Base-by-base conservation (phyloP, 2,329 filamentous ascomycete species). In the Venturia nashicola region DNA sequence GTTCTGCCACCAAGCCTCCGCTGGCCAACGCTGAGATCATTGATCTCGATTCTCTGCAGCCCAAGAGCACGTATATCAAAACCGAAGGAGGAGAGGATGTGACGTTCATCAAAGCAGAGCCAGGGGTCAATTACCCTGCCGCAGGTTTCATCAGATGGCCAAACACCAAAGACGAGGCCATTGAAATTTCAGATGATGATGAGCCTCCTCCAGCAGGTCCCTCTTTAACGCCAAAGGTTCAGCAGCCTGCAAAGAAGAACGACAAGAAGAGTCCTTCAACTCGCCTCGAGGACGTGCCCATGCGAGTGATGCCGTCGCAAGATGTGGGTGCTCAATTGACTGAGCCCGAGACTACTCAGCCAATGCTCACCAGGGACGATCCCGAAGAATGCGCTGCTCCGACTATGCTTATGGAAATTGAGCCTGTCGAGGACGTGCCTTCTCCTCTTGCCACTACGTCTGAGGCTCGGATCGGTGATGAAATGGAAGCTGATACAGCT, bases 151-250 rank as follows among this genome's bases (percentile, higher is more conserved):
- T 46, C 40, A 46, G 3, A 54, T 54, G 46, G 43, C 20, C 42
- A 16, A 62, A 62, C 16, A 32, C 32, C 43, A 9, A 32, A 14
- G 61, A 62, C 12, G 11, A 46, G 12, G 20, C 61, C 8, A 51
- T 62, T 20, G n/a, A 16, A 39, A 39, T 39, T 36, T 42, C 51
- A 5, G 59, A 61, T 54, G 61, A 54, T 34, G 61, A 62, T 48
- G 43, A 48, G 11, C 43, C 61, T 20, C 23, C n/a, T 18, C 32
- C 42, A n/a, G 16, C 16, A 14, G 18, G 12, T 27, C 20, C 14
- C 5, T 32, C 60, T 27, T 20, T 34, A 40, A 20, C 8, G n/a
- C 18, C 14, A n/a, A 40, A 40, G 18, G 23, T 23, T n/a, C 34
- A n/a, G 40, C 57, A 34, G 48, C 34, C 11, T 18, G 5, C 48